Conservation (phyloP, 1,139 yeast genomes). For the Suhomyces kunorum region DNA sequence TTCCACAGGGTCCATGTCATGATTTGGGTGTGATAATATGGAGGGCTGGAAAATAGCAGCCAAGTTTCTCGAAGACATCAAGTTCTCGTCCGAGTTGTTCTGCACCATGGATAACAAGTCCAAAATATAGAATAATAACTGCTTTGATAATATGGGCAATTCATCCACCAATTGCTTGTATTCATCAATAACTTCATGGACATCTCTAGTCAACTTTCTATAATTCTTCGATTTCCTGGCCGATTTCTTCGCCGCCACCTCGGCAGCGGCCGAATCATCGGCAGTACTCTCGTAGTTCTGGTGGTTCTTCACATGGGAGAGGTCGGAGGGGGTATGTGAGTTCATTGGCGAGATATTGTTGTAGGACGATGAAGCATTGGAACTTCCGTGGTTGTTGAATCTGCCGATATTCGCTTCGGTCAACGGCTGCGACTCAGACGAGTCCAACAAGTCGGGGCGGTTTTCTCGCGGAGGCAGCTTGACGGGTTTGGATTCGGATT, state of each 20-base stretch:
- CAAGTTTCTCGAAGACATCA: slow-evolving; percentile 90
- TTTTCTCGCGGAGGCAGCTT: slow-evolving; percentile 7
- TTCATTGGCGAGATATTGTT: slow-evolving; percentile 6
- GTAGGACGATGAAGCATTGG: slow-evolving; percentile 12
- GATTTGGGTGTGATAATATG: slow-evolving; percentile 85
- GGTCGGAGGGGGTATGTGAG: slow-evolving; percentile 12
- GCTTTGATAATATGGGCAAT: slow-evolving; percentile 72
- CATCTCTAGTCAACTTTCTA: slow-evolving; percentile 55
- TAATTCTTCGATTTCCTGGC: slow-evolving; percentile 29
- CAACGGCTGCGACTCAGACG: slow-evolving; percentile 27
- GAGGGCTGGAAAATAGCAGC: slow-evolving; percentile 98
- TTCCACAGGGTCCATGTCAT: slow-evolving; percentile 89
- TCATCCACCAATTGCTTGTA: slow-evolving; percentile 68
- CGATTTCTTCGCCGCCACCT: slow-evolving; percentile 20
- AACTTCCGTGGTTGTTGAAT: slow-evolving; percentile 19
- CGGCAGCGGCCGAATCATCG: slow-evolving; percentile 14
- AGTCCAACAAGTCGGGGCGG: slow-evolving; percentile 15
- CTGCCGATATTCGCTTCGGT: slow-evolving; percentile 37
- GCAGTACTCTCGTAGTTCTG: slow-evolving; percentile 7
- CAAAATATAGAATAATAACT: slow-evolving; percentile 80
- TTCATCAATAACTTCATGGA: slow-evolving; percentile 67
- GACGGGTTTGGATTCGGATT: slow-evolving; percentile 1
- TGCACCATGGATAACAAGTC: slow-evolving; percentile 88
- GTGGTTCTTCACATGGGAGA: slow-evolving; percentile 7
- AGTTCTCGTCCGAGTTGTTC: slow-evolving; percentile 70